phyloP scores from a whole-genome alignment of 2,329 filamentous ascomycete genomes.

The Penicillium hesseltinei region DNA sequence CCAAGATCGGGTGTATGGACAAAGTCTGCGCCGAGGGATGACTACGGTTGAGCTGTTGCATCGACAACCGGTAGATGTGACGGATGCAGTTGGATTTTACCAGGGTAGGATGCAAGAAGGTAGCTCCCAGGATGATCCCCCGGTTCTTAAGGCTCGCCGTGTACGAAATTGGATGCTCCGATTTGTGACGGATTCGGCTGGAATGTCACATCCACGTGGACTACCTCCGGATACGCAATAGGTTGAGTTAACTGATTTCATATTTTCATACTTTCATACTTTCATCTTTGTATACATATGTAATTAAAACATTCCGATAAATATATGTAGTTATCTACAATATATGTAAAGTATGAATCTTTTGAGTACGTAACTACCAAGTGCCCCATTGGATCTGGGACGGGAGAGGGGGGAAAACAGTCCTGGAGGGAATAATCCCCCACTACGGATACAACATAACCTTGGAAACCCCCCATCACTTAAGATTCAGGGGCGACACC shows the following conservation, averaged over 20 bases:
- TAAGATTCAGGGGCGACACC: slow-evolving; percentile 20
- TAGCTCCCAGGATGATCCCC: slow-evolving; percentile 42
- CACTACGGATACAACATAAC: not conserved
- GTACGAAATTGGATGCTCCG: slow-evolving; percentile 73
- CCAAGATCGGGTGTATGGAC: slow-evolving; percentile 74
- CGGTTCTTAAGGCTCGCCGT: slow-evolving; percentile 61
- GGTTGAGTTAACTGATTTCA: not conserved
- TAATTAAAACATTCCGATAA: not conserved
- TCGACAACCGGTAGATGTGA: slow-evolving; percentile 53
- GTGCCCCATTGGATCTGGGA: slow-evolving; percentile 1
- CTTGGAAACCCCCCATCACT: not conserved
- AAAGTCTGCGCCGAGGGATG: slow-evolving; percentile 70
- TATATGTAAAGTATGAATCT: not conserved
- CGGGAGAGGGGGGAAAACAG: slow-evolving; percentile 4
- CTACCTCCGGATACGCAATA: slow-evolving; percentile 44
- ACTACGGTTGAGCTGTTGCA: slow-evolving; percentile 69
- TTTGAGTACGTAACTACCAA: too few species aligned
- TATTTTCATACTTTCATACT: not conserved
- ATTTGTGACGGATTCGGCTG: slow-evolving; percentile 57
- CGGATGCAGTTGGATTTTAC: slow-evolving; percentile 58
- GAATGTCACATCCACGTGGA: slow-evolving; percentile 25
- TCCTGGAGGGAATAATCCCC: not conserved
- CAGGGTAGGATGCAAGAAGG: slow-evolving; percentile 46
- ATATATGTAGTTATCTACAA: not conserved
- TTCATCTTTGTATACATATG: not conserved